Base-by-base conservation (phyloP, 2,329 filamentous ascomycete species). In the Cytospora paraplurivora region DNA sequence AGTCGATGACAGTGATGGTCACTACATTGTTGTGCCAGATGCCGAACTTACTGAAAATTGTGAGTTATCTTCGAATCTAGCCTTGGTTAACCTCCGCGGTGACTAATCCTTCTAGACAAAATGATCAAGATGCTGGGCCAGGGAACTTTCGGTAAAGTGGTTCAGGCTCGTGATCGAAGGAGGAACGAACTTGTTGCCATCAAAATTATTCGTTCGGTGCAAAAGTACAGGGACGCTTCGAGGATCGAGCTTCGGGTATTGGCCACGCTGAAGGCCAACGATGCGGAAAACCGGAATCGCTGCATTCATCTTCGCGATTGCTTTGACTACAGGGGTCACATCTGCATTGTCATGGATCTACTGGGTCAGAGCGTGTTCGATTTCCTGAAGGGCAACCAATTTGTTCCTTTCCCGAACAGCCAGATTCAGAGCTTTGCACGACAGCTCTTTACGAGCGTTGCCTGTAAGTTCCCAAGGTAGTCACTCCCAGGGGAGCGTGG, bases 341-440 rank as follows among this genome's bases (percentile, higher is more conserved):
- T 99, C 69, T 99, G 95, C 82, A 89, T 89, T 65, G 86, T 89
- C 61, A 89, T 88, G 85, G 86, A 89, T 68, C 77, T 89, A 4
- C 85, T 98, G 37, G 94, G 94, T 55, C 94, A 97, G 73, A 98
- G 94, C 71, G 94, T 99, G 59, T 99, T 99, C 74, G 95, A 99
- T 77, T 99, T 99, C 71, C 83, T 99, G 55, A 99, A 99, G 79
- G 88, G 89, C 72, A 98, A 98, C 73, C 85, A 87, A 68, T 99
- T 99, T 73, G 93, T 97, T 19, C 95, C 95, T 0, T 99, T 99
- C 72, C 95, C 95, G 13, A 98, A 96, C 81, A 97, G 93, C 69
- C 95, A 99, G 76, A 99, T 99, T 64, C 95, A 98, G 76, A 94
- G 87, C 74, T 98, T 99, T 81, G 95, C 95, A 55, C 88, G 94